A percentile compares a stretch with the other conserved stretches of the same genome.
Conservation (phyloP, 495 filamentous ascomycete genomes). For the Penicillium cataractarum region DNA sequence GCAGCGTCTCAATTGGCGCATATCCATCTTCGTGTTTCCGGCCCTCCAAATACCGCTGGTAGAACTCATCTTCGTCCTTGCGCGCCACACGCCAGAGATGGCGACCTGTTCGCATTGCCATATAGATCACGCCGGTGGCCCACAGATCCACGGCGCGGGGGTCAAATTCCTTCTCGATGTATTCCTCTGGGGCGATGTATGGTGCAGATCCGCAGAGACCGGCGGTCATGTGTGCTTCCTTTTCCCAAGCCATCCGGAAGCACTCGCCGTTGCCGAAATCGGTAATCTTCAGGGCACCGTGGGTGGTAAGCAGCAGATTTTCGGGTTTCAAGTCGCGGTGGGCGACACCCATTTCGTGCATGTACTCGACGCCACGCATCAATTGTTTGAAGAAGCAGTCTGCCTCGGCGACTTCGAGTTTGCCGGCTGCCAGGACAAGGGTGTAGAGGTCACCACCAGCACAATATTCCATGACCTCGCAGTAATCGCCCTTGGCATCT, state of each 20-base stretch:
- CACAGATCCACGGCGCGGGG: conserved; percentile 96
- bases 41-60: conserved; percentile 88
- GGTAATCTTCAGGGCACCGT: conserved; percentile 95
- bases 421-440: conserved; percentile 86
- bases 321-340: conserved; percentile 98
- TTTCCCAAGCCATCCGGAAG: conserved; percentile 99
- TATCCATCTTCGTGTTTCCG: conserved; percentile 93
- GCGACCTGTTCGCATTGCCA: conserved; percentile 97
- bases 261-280: conserved; percentile 99
- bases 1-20: conserved; percentile 91
- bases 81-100: conserved; percentile 96
- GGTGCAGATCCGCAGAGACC: conserved; percentile 95
- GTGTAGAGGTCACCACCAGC: conserved; percentile 97
- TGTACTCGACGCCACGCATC: conserved; percentile 98
- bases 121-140: conserved; percentile 98
- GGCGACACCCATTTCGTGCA: conserved; percentile 99
- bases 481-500: conserved; percentile 97
- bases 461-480: conserved; percentile 99
- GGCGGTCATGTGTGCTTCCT: conserved; percentile 95
- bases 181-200: conserved; percentile 98
- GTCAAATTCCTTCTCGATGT: conserved; percentile 92
- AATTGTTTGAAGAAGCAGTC: conserved; percentile 99
- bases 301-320: conserved; percentile 91
- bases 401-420: conserved; percentile 89
- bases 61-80: conserved; percentile 97